Conservation (phyloP, 176 grass and related monocot species). For the Lolium rigidum region DNA sequence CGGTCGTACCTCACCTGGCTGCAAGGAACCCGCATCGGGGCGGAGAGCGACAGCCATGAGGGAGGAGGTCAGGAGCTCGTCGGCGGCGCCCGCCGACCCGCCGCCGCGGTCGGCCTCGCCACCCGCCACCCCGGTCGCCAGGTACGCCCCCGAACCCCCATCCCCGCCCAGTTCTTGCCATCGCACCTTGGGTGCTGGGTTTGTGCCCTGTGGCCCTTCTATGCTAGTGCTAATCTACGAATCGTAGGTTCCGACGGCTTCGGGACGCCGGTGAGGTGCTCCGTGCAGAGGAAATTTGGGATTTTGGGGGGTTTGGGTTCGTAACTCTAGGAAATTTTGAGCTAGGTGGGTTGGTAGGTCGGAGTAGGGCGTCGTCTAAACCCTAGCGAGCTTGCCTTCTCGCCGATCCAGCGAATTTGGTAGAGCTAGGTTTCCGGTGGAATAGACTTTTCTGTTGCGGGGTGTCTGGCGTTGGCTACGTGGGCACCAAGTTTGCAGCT, state of each 20-base stretch:
- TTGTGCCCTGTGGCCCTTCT: neutral
- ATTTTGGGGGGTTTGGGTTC: neutral
- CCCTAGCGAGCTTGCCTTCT: conserved; percentile 21
- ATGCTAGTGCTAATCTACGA: neutral
- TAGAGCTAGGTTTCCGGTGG: neutral
- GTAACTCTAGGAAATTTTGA: conserved; percentile 9
- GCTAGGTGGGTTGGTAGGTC: neutral
- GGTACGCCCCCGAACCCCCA: conserved; percentile 36
- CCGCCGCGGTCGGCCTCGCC: conserved; percentile 75
- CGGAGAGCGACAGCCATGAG: conserved; percentile 52
- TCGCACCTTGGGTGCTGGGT: neutral
- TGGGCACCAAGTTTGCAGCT: neutral
- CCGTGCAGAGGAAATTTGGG: neutral
- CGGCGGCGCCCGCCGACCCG: conserved; percentile 70
- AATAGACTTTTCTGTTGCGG: conserved; percentile 4
- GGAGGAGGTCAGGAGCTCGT: conserved; percentile 93
- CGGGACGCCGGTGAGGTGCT: neutral
- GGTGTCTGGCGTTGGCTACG: neutral
- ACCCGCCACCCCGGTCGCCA: conserved; percentile 79
- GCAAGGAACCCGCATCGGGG: conserved; percentile 17
- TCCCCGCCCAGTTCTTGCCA: neutral
- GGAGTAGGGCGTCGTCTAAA: neutral
- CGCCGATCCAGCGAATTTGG: neutral
- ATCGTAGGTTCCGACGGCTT: neutral
- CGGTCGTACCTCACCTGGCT: neutral